These are phyloP conservation scores for Martensiomyces pterosporus DNA, from an alignment of 192 early-diverging fungal genomes.

Conservation along the genomic window DNA sequence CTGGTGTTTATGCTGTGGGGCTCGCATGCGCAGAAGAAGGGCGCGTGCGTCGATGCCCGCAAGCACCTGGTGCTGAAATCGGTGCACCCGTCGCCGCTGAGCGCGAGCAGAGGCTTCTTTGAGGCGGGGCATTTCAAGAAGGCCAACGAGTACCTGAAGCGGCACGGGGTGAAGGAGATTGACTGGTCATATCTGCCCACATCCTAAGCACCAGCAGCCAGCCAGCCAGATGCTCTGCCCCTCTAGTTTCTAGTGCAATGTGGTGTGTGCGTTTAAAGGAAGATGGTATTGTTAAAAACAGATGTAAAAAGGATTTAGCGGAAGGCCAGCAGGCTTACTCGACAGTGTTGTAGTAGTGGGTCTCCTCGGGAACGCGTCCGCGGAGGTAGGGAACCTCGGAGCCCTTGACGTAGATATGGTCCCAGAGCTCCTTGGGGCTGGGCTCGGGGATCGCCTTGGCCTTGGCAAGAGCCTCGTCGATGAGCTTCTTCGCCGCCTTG, in stretches of 20 bases:
- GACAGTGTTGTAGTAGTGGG: conserved; percentile 56
- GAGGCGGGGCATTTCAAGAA: conserved; percentile 79
- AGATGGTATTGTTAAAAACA: no score
- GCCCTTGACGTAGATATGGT: conserved; percentile 79
- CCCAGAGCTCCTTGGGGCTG: conserved; percentile 63
- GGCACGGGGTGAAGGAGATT: conserved; percentile 19
- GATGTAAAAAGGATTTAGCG: no score
- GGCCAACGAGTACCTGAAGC: conserved; percentile 78
- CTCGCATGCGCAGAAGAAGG: conserved; percentile 81
- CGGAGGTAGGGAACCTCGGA: conserved; percentile 68
- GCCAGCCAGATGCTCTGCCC: no score
- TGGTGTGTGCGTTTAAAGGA: no score
- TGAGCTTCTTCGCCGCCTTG: conserved; percentile 79
- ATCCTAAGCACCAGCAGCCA: no score
- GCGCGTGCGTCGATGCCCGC: conserved; percentile 63
- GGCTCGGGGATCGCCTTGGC: conserved; percentile 81
- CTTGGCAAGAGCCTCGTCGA: conserved; percentile 81
- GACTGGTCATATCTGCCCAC: conserved; percentile 35
- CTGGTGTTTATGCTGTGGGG: conserved; percentile 98
- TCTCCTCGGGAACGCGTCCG: conserved; percentile 79
- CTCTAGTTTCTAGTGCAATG: no score
- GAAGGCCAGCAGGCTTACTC: no score
- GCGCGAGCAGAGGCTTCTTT: conserved; percentile 84
- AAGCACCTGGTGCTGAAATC: conserved; percentile 80
- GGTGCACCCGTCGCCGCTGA: conserved; percentile 89